Base-by-base conservation (phyloP, 2,329 filamentous ascomycete species). In the Rutstroemia sp. region DNA sequence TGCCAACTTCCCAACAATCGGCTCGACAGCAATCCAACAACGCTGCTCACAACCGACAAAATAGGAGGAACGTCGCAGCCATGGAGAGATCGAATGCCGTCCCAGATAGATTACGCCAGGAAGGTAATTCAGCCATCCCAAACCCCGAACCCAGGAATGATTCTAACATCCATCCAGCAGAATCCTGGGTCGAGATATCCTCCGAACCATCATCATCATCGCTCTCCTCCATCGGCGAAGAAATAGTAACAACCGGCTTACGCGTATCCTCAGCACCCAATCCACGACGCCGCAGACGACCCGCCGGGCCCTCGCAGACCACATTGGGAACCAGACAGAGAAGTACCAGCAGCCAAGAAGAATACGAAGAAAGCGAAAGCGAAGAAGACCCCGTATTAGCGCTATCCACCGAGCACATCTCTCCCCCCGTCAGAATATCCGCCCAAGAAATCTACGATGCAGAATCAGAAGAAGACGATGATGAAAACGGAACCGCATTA, bases 131-230 rank as follows among this genome's bases (percentile, higher is more conserved):
- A 7, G 17, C 48, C 42, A 25, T 30, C 46, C 19, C 27, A 37
- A 48, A 50, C 25, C 10, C 2, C 4, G 39, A 42, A 17, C n/a
- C 9, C 19, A 23, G 12, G 2, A 46, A 25, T 23, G 19, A 21
- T 21, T 50, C 23, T 46, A 48, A 59, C 58, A 16, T 59, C 57
- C 64, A 70, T 42, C 70, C 65, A 59, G 59, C 34, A 92, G 94
- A 97, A 75, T 96, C 94, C 8, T 99, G 94, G 94, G 84, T 97
- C 65, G 92, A 99, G 71, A 84, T 99, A 59, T 83, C 88, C 48
- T 96, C 92, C 4, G 89, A 94, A 65, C 91, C 92, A 7, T 96
- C 92, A 0, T 95, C 92, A 2, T 96, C 92, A 2, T 96, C 92
- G 14, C 77, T 96, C 12, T 96, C 92, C 19, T 96, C 84, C 54